These are phyloP conservation scores for Papiliotrema laurentii DNA, from an alignment of 1,284 basidiomycete species.

Conservation along the genomic window DNA sequence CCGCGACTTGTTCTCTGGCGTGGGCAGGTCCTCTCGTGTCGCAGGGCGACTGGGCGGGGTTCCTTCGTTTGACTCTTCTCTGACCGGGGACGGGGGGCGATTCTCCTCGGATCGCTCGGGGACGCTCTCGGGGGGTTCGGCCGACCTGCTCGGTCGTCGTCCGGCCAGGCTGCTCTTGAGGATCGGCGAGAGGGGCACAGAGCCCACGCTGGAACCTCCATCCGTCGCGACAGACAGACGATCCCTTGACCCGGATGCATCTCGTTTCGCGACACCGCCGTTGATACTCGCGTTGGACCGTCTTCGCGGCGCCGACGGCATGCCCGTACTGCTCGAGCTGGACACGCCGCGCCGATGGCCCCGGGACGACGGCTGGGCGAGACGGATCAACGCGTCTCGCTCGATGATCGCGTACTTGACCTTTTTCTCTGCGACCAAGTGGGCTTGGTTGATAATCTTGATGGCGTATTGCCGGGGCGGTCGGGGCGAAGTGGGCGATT, in stretches of 20 bases:
- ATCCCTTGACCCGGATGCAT: conserved; percentile 5
- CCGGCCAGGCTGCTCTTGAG: conserved; percentile 9
- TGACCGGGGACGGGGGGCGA: conserved; percentile 35
- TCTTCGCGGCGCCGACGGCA: conserved; percentile 1
- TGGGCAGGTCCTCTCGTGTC: neutral
- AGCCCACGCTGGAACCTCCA: conserved; percentile 5
- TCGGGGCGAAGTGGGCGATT: conserved; percentile 19
- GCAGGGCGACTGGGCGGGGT: neutral
- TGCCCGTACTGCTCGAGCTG: conserved; percentile 21
- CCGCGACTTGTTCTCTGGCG: conserved; percentile 10
- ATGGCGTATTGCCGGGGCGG: conserved; percentile 47
- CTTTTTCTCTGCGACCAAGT: conserved; percentile 52
- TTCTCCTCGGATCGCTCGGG: conserved; percentile 17
- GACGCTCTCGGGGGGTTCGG: conserved; percentile 29
- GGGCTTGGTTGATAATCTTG: conserved; percentile 53
- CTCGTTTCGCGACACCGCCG: conserved; percentile 1
- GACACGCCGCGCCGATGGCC: conserved; percentile 32
- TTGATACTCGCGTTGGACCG: conserved; percentile 10
- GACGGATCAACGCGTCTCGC: conserved; percentile 51
- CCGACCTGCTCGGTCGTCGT: conserved; percentile 24
- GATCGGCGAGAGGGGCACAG: conserved; percentile 11
- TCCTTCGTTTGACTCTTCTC: conserved; percentile 22
- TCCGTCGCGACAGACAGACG: conserved; percentile 20
- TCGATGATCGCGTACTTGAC: conserved; percentile 54
- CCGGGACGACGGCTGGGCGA: conserved; percentile 35